phyloP scores from a whole-genome alignment of 1,284 basidiomycete genomes.

The Cutaneotrichosporon dermatis region DNA sequence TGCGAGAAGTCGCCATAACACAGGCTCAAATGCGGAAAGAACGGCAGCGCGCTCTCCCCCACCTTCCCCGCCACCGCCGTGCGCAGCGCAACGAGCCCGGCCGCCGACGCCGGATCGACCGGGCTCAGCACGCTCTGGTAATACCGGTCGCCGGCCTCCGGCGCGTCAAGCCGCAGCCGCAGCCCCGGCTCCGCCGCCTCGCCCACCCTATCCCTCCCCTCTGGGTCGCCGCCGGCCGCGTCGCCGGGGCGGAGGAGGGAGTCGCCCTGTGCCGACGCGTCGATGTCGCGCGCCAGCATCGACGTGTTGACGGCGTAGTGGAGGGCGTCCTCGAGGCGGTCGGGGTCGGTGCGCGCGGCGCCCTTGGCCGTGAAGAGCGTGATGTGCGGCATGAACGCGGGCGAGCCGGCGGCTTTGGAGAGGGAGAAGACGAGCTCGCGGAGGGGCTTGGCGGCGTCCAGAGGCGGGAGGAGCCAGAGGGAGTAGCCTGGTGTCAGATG shows the following conservation, averaged over 20 bases:
- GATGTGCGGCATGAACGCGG: constrained; percentile 35
- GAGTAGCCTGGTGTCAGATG: constrained; percentile 21
- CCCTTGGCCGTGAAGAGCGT: constrained; percentile 29
- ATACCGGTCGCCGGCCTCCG: constrained; percentile 25
- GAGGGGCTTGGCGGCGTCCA: constrained; percentile 1
- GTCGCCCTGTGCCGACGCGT: not conserved
- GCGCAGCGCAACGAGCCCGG: constrained; percentile 21
- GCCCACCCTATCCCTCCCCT: not conserved
- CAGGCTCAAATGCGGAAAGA: constrained; percentile 39
- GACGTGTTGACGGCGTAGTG: not conserved
- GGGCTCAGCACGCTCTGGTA: constrained; percentile 39
- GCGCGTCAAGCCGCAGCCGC: constrained; percentile 3
- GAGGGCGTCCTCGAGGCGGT: constrained; percentile 1
- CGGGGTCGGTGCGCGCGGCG: not conserved
- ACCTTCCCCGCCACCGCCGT: not conserved
- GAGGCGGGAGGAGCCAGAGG: constrained; percentile 25
- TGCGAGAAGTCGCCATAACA: constrained; percentile 30
- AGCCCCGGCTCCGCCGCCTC: not conserved
- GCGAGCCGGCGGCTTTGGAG: constrained; percentile 9
- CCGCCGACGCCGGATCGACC: constrained; percentile 12
- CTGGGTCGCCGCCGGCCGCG: not conserved
- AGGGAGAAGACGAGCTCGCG: constrained; percentile 13
- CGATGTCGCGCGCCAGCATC: constrained; percentile 1
- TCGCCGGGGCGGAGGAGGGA: not conserved
- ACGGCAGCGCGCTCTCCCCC: constrained; percentile 14